Conservation (phyloP, 805 yeast genomes). For the Saccharomyces eubayanus region DNA sequence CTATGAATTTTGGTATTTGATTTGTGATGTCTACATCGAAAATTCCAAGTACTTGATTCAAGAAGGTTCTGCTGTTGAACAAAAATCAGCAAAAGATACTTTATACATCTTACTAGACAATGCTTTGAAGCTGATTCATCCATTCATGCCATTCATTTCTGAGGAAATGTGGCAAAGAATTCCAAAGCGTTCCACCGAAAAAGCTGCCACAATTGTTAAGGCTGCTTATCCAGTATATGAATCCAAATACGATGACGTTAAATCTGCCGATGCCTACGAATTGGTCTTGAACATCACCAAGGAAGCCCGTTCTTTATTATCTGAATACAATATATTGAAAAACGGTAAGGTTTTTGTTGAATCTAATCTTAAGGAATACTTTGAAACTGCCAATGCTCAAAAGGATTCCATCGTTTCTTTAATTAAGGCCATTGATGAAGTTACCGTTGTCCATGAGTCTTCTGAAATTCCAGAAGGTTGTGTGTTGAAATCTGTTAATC, state of each 20-base stretch:
- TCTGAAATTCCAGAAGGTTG: slow-evolving; percentile 79
- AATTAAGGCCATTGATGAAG: slow-evolving; percentile 80
- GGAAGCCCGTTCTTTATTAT: slow-evolving; percentile 82
- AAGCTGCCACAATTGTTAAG: slow-evolving; percentile 60
- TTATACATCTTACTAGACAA: slow-evolving; percentile 87
- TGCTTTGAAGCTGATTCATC: slow-evolving; percentile 87
- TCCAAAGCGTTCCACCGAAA: slow-evolving; percentile 59
- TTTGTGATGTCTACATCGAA: slow-evolving; percentile 97
- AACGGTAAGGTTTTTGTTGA: slow-evolving; percentile 82
- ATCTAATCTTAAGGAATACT: slow-evolving; percentile 40
- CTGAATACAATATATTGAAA: slow-evolving; percentile 84
- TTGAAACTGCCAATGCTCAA: slow-evolving; percentile 55
- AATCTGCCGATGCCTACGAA: slow-evolving; percentile 70
- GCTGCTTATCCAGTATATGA: slow-evolving; percentile 71
- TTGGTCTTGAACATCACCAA: slow-evolving; percentile 79
- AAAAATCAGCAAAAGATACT: slow-evolving; percentile 87
- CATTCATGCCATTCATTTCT: slow-evolving; percentile 95
- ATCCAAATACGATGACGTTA: slow-evolving; percentile 50
- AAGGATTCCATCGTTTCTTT: slow-evolving; percentile 81
- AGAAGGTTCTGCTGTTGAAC: slow-evolving; percentile 82
- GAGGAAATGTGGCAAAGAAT: slow-evolving; percentile 99
- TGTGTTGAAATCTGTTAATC: slow-evolving; percentile 72
- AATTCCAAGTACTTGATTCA: slow-evolving; percentile 87
- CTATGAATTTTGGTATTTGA: slow-evolving; percentile 90
- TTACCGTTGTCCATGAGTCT: slow-evolving; percentile 50